phyloP scores from a whole-genome alignment of 179 eudicot species.

The Spergularia azorica region DNA sequence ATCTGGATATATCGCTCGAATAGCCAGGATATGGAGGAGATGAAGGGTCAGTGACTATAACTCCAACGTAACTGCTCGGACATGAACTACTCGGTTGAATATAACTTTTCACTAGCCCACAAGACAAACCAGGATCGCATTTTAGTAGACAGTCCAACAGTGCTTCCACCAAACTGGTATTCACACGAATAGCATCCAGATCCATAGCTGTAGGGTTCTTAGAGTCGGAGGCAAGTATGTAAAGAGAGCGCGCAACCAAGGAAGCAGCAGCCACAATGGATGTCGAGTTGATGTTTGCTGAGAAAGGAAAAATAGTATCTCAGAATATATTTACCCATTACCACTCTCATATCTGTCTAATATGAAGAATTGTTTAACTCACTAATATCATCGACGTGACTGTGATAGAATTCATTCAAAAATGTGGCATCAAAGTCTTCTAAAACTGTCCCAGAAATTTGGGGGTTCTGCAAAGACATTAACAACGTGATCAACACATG shows the following conservation, averaged over 20 bases:
- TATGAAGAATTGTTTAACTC: constrained; percentile 38
- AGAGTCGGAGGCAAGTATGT: constrained; percentile 67
- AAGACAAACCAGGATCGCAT: constrained; percentile 92
- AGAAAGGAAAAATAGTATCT: constrained; percentile 16
- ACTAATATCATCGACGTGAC: constrained; percentile 86
- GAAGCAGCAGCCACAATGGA: constrained; percentile 91
- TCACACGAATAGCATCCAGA: constrained; percentile 52
- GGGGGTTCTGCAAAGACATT: constrained; percentile 57
- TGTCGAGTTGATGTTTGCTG: constrained; percentile 87
- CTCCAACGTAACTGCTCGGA: constrained; percentile 95
- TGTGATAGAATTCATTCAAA: constrained; percentile 76
- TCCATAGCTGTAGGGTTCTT: constrained; percentile 34
- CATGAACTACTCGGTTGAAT: constrained; percentile 67
- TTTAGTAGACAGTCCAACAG: constrained; percentile 74
- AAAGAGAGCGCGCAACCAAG: constrained; percentile 83
- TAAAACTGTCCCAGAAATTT: constrained; percentile 70
- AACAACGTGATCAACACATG: background rate
- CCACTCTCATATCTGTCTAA: background rate
- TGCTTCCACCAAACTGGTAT: constrained; percentile 76
- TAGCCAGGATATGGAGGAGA: constrained; percentile 61
- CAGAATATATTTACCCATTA: background rate
- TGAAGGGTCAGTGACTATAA: constrained; percentile 73
- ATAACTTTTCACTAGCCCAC: constrained; percentile 70
- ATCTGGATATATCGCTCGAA: constrained; percentile 78
- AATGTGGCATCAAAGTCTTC: constrained; percentile 82